Evolutionary conservation across 768 basidiomycete species (phyloP), one percentile per base, ranked within the genome.

Genomic region (Cytidiella melzeri): DNA sequence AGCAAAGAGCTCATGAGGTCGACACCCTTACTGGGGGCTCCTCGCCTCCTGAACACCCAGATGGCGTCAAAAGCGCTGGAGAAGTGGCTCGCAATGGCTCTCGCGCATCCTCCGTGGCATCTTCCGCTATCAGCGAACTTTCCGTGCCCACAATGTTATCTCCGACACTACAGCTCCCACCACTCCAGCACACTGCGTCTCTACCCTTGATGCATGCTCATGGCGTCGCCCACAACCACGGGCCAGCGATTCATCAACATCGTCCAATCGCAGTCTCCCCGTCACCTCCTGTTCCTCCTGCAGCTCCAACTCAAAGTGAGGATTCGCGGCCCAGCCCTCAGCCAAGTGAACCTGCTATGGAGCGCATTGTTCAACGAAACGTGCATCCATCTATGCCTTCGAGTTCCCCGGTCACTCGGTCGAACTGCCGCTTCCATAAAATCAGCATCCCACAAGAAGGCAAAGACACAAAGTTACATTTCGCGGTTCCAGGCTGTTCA

Each of bases 401-500:
- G 11, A 71, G 65, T 47, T 73, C 80, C 2, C 81, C 79, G 0
- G 74, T 79, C 5, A 84, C 83, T 13, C 76, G 84, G 4, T 84
- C 84, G 3, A 74, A 84, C 46, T 87, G 84, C 55, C 79, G 80
- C 36, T 87, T 80, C 62, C 83, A 81, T 58, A 79, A 75, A 51
- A 81, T 87, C 57, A 81, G 80, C 54, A 61, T 87, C 19, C 82
- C 81, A 1, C 68, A 66, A 34, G 74, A 75, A 47, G 78, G 80
- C 46, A 68, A 70, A 25, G 73, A 75, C 3, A 71, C 70, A 26
- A 75, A 78, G 5, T 65, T 81, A n/a, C 73, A 58, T 54, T 87
- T 87, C 64, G 71, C 84, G 25, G 80, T 84, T 4, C 84, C 84
- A 0, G 82, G 82, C 1, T 87, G 84, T 55, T 77, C 83, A 5